phyloP scores from a whole-genome alignment of 208 protist genomes.

The Trypanosoma vivax region DNA sequence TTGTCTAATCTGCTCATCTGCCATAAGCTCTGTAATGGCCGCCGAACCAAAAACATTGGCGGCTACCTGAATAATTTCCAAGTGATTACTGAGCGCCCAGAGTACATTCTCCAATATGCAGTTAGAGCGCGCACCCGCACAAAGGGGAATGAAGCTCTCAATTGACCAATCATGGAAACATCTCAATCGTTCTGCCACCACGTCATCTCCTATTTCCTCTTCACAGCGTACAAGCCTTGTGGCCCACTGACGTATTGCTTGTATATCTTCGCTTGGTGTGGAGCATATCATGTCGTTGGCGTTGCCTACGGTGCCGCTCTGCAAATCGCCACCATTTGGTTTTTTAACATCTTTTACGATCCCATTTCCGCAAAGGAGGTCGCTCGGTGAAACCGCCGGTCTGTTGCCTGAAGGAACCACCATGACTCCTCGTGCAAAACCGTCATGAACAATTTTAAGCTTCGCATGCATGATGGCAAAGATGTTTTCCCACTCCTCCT shows the following conservation, averaged over 20 bases:
- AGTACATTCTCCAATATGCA: constrained; percentile 38
- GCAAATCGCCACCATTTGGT: constrained; percentile 7
- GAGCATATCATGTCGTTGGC: no score
- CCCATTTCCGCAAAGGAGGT: background rate
- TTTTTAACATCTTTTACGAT: background rate
- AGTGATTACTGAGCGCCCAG: constrained; percentile 21
- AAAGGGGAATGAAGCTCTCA: constrained; percentile 26
- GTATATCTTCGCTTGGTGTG: constrained; percentile 1
- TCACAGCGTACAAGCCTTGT: constrained; percentile 15
- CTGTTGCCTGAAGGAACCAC: constrained; percentile 11
- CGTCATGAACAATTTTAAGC: constrained; percentile 33
- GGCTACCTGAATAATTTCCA: constrained; percentile 17
- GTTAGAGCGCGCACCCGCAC: constrained; percentile 13
- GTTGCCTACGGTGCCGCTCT: background rate
- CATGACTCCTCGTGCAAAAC: constrained; percentile 16
- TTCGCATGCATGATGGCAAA: constrained; percentile 51
- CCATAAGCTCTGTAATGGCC: background rate
- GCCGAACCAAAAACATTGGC: constrained; percentile 13
- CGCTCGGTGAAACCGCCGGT: background rate
- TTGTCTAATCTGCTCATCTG: background rate
- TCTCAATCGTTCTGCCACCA: constrained; percentile 22
- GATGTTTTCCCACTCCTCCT: constrained; percentile 49
- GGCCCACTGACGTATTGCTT: constrained; percentile 23
- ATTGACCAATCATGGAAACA: constrained; percentile 39
- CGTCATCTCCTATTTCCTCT: constrained; percentile 11